Evolutionary conservation across 1,139 yeast species (phyloP).

Genomic region (Keqinozyma sinolaborantium): DNA sequence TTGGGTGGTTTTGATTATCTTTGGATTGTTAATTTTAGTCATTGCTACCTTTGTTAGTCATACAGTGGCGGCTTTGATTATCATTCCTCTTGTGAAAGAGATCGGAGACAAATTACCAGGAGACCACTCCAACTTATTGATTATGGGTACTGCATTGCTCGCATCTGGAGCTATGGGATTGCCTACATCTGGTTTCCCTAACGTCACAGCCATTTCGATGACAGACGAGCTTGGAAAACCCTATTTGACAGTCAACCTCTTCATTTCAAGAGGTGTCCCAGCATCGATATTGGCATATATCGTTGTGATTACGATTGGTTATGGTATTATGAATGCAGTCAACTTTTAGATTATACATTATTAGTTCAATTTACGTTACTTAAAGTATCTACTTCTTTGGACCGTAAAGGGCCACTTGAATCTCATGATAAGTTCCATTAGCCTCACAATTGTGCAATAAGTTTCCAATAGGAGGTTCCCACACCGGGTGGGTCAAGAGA

Average conservation of each 20-base stretch:
- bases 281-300: slow-evolving; percentile 67
- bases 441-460: slow-evolving; percentile 31
- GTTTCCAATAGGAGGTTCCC: slow-evolving; percentile 31
- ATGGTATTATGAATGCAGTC: slow-evolving; percentile 59
- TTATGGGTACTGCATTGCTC: slow-evolving; percentile 79
- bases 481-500: slow-evolving; percentile 24
- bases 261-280: slow-evolving; percentile 86
- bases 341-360: slow-evolving; percentile 36
- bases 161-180: slow-evolving; percentile 95
- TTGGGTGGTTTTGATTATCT: slow-evolving; percentile 66
- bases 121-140: slow-evolving; percentile 69
- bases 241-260: slow-evolving; percentile 76
- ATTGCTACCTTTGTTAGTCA: slow-evolving; percentile 95
- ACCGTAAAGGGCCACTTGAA: slow-evolving; percentile 36
- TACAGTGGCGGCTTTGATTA: slow-evolving; percentile 91
- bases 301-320: slow-evolving; percentile 76
- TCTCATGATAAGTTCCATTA: slow-evolving; percentile 27
- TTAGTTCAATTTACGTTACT: neutral
- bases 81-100: slow-evolving; percentile 83
- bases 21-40: slow-evolving; percentile 73
- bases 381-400: slow-evolving; percentile 8
- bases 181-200: slow-evolving; percentile 96
- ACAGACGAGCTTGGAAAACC: slow-evolving; percentile 87
- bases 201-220: slow-evolving; percentile 91
- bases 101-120: slow-evolving; percentile 73